Evolutionary conservation across 345 rosid genomes (phyloP), one percentile per base, ranked within the genome.

Genomic region (Stellera chamaejasme): DNA sequence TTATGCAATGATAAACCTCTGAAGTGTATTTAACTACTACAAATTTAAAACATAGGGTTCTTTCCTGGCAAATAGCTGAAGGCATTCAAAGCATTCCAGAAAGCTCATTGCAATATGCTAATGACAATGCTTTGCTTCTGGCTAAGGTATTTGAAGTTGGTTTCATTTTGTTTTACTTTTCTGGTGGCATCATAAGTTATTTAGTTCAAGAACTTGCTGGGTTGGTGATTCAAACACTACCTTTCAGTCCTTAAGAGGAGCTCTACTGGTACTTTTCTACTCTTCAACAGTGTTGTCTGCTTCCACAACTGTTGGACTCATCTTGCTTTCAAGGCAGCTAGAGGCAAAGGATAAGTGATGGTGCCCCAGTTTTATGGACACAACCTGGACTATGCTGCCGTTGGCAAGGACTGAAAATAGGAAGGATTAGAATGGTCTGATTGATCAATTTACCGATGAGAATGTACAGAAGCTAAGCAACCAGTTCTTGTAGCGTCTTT

Each of bases 51-150:
- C 72, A 65, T 65, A 91, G 98, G 70, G 70, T 79, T 56, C 81
- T 91, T 68, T 91, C 96, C 48, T 91, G 95, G 96, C 70, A 78
- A 71, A 71, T 91, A 45, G 80, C 70, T 66, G 88, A 79, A 63
- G 90, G 98, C 43, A 48, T 91, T 48, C 95, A 82, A 72, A 79
- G 57, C 74, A 69, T 58, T 67, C 95, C 95, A 9, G 95, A 88
- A 73, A 79, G 77, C 74, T 88, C 96, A 61, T 52, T 88, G 70
- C 80, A 88, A 70, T 88, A 84, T 68, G 90, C 98, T 62, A 92
- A 85, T 70, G 95, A 85, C 71, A 92, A 88, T 71, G 98, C 98
- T 10, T 66, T 86, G 67, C 62, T 62, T 63, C 81, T 92, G 14
- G 95, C 75, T 44, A 83, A 92, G 96, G 96, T 91, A 48, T 14